Evolutionary conservation across 805 yeast genomes (phyloP), one percentile per base, ranked within the genome.

Genomic region (Wickerhamomyces ciferrii): DNA sequence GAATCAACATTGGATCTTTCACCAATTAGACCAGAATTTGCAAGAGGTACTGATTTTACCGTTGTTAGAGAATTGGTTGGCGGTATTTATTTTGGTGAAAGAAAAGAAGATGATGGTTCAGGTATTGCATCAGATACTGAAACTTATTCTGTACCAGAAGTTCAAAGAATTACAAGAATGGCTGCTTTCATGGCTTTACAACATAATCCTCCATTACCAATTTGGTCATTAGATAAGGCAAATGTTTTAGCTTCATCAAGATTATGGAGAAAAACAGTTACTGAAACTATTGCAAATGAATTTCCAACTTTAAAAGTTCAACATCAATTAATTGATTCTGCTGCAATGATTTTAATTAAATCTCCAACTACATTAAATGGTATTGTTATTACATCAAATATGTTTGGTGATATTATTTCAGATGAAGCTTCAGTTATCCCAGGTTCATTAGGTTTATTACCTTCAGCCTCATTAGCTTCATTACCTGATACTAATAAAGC

Each of bases 361-460:
- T 81, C 79, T 51, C 99, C 99, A 59, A 85, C 91, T 39, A 83
- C 83, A 56, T 78, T 94, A 63, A 94, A 94, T 65, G 99, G 99
- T 69, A 78, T 94, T 43, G 81, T 94, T 43, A 81, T 94, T 63
- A 92, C 98, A 40, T 83, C 86, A 59, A 94, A 94, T 73, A 92
- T 94, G 96, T 94, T 94, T 67, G 99, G 99, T 62, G 99, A 94
- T 67, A 94, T 94, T 67, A 88, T 94, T 60, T 87, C 96, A 47
- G 99, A 94, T 67, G 99, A 94, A 74, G 97, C 98, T 27, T 86
- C 96, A 18, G 97, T 91, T 43, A 94, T 94, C 59, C 99, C 99
- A 39, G 99, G 99, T 41, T 92, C 98, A 23, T 75, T 94, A 52
- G 99, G 99, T 50, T 78, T 94, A 55, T 78, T 94, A 54, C 99